These are phyloP conservation scores for Xerocomus amazonicus DNA, from an alignment of 1,284 basidiomycete species.

Conservation along the genomic window DNA sequence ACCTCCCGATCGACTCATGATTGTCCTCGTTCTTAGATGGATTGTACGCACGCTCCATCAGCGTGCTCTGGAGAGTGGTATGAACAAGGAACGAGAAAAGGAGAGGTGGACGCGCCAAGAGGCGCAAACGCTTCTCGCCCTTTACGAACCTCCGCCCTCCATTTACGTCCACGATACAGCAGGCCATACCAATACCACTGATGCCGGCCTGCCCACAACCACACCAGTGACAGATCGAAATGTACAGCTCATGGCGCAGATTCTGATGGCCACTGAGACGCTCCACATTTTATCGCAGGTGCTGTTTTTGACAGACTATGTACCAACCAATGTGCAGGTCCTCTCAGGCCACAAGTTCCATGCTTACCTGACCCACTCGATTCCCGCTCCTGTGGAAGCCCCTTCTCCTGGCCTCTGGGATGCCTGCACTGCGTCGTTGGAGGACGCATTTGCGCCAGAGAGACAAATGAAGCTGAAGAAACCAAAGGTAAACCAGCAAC, in stretches of 20 bases:
- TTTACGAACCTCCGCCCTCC: conserved; percentile 13
- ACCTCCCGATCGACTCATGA: conserved; percentile 42
- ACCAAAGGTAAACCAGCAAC: conserved; percentile 19
- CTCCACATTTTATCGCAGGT: conserved; percentile 58
- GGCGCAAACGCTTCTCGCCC: conserved; percentile 58
- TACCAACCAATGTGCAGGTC: conserved; percentile 43
- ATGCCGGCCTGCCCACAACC: conserved; percentile 5
- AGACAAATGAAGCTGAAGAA: conserved; percentile 43
- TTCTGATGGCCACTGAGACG: conserved; percentile 55
- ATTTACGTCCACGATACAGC: conserved; percentile 11
- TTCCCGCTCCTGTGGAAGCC: conserved; percentile 19
- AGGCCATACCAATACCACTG: conserved; percentile 10
- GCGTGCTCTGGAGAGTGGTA: conserved; percentile 45
- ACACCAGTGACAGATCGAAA: conserved; percentile 53
- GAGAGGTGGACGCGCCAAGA: conserved; percentile 72
- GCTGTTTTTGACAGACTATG: conserved; percentile 48
- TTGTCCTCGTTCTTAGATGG: conserved; percentile 59
- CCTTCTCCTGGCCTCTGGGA: conserved; percentile 41
- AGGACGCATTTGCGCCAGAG: conserved; percentile 47
- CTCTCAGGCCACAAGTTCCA: conserved; percentile 64
- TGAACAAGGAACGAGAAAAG: conserved; percentile 51
- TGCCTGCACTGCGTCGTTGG: conserved; percentile 47
- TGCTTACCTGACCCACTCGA: conserved; percentile 38
- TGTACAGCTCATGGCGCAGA: conserved; percentile 70
- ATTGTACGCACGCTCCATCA: conserved; percentile 47